phyloP scores from a whole-genome alignment of 345 rosid genomes.

The Eucalyptus erythrocorys region DNA sequence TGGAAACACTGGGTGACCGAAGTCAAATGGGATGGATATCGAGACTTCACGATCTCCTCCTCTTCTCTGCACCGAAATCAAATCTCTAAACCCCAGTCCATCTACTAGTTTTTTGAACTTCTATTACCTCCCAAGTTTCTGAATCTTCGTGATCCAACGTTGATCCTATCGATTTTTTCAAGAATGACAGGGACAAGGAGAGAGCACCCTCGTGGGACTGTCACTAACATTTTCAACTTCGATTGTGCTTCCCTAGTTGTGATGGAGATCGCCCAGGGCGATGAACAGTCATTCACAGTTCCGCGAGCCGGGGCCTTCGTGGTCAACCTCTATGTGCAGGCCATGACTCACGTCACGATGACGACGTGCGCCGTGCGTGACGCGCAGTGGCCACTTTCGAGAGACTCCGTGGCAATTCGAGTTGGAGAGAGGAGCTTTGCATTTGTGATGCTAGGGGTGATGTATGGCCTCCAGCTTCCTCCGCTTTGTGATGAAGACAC shows the following conservation, averaged over 20 bases:
- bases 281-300: not conserved
- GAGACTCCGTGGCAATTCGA: not conserved
- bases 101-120: not conserved
- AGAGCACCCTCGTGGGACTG: not conserved
- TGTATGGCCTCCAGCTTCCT: slow-evolving; percentile 4
- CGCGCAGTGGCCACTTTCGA: slow-evolving; percentile 1
- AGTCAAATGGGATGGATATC: not conserved
- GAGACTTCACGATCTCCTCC: not conserved
- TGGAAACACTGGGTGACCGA: too few relatives aligned
- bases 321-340: not conserved
- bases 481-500: not conserved
- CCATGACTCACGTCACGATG: not conserved
- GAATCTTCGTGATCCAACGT: not conserved
- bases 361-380: not conserved
- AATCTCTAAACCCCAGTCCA: not conserved
- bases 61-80: not conserved
- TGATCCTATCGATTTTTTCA: not conserved
- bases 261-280: not conserved
- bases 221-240: not conserved
- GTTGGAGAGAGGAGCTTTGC: slow-evolving; percentile 1
- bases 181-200: not conserved
- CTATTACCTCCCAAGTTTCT: not conserved
- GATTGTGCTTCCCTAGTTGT: not conserved
- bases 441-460: not conserved
- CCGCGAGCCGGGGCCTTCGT: not conserved